These are phyloP conservation scores for Neoboletus magnificus DNA, from an alignment of 768 basidiomycete genomes.

Conservation along the genomic window DNA sequence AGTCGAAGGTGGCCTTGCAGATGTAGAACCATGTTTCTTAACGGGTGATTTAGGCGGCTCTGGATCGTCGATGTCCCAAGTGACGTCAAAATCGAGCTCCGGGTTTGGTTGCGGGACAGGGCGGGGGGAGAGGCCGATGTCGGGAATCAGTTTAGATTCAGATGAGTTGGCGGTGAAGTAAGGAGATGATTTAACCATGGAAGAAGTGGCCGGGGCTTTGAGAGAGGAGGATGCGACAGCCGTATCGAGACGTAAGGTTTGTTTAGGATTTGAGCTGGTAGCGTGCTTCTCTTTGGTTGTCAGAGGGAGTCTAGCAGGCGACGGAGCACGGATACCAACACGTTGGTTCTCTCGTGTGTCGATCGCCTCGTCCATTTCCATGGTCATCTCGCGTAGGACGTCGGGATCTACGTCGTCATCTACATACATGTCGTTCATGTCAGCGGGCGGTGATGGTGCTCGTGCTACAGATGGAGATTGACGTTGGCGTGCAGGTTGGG, in stretches of 20 bases:
- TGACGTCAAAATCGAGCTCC: slow-evolving; percentile 19
- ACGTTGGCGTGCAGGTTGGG: slow-evolving; percentile 14
- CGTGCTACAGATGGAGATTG: slow-evolving; percentile 7
- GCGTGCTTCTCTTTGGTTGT: slow-evolving; percentile 2
- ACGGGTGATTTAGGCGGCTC: slow-evolving; percentile 11
- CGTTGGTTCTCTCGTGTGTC: slow-evolving; percentile 1
- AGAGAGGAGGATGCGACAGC: slow-evolving; percentile 9
- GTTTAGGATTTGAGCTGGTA: background rate
- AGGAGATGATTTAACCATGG: slow-evolving; percentile 8
- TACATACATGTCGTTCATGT: slow-evolving; percentile 22
- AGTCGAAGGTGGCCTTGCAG: slow-evolving; percentile 1
- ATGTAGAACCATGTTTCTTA: slow-evolving; percentile 8
- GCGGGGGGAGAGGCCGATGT: slow-evolving; percentile 32
- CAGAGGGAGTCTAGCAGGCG: background rate
- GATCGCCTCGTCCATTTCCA: slow-evolving; percentile 15
- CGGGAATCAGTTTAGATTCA: slow-evolving; percentile 13
- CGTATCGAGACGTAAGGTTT: background rate
- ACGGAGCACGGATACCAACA: background rate
- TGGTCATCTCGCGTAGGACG: slow-evolving; percentile 22
- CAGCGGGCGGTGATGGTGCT: slow-evolving; percentile 11
- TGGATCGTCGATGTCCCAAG: slow-evolving; percentile 33
- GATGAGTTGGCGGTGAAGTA: slow-evolving; percentile 19
- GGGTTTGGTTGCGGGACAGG: slow-evolving; percentile 19
- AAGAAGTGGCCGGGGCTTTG: slow-evolving; percentile 3
- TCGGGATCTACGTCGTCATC: slow-evolving; percentile 32